These are phyloP conservation scores for Talaromyces verruculosus DNA, from an alignment of 2,329 filamentous ascomycete genomes.

Conservation along the genomic window DNA sequence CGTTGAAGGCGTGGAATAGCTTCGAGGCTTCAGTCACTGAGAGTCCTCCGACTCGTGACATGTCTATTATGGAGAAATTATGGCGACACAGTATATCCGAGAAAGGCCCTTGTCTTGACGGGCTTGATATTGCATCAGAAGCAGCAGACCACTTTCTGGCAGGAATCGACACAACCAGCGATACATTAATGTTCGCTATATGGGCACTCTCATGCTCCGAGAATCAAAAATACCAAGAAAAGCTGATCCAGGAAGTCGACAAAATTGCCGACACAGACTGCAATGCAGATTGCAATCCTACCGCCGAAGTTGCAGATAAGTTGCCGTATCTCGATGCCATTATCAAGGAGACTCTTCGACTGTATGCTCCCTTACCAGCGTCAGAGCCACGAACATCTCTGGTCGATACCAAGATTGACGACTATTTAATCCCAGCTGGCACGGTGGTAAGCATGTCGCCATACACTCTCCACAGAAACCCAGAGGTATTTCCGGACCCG, in stretches of 20 bases:
- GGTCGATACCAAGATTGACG: conserved; percentile 35
- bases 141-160: conserved; percentile 56
- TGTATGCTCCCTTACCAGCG: conserved; percentile 53
- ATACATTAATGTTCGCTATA: conserved; percentile 53
- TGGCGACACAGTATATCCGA: conserved; percentile 36
- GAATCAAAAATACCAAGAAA: conserved; percentile 46
- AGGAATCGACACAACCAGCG: conserved; percentile 56
- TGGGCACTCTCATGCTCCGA: conserved; percentile 51
- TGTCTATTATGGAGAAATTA: conserved; percentile 41
- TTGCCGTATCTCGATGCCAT: conserved; percentile 51
- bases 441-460: conserved; percentile 37
- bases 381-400: conserved; percentile 47
- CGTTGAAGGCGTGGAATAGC: conserved; percentile 37
- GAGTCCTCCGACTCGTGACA: conserved; percentile 16
- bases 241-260: conserved; percentile 46
- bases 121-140: conserved; percentile 54
- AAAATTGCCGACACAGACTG: conserved; percentile 27
- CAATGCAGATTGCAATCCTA: conserved; percentile 35
- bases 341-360: conserved; percentile 52
- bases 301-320: conserved; percentile 39
- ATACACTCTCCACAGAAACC: conserved; percentile 37
- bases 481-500: conserved; percentile 32
- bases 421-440: conserved; percentile 34
- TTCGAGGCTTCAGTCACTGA: conserved; percentile 28
- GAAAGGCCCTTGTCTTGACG: conserved; percentile 32